Evolutionary conservation across 2,329 filamentous ascomycete species (phyloP).

Genomic region (Fusarium sp.): DNA sequence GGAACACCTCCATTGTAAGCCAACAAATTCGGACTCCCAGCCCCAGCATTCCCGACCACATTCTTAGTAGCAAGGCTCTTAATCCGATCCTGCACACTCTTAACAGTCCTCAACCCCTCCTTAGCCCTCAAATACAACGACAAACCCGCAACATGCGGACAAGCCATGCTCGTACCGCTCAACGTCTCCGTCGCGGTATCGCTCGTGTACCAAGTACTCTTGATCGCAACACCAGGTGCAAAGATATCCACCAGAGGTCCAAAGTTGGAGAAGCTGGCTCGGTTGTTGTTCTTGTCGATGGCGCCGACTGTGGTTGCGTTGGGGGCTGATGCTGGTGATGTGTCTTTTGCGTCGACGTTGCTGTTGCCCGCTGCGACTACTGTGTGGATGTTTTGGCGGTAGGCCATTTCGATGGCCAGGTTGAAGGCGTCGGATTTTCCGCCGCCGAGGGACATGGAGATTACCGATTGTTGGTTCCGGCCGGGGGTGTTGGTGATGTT

Average conservation of each 20-base stretch:
- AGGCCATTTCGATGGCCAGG: constrained; percentile 60
- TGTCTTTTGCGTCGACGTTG: constrained; percentile 53
- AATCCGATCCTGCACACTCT: constrained; percentile 57
- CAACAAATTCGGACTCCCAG: constrained; percentile 58
- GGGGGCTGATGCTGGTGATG: constrained; percentile 62
- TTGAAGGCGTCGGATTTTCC: constrained; percentile 60
- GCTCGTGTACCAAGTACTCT: constrained; percentile 60
- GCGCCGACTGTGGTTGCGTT: constrained; percentile 67
- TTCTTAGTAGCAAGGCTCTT: constrained; percentile 56
- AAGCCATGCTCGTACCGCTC: constrained; percentile 72
- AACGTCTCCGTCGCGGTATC: constrained; percentile 58
- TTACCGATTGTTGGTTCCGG: constrained; percentile 58
- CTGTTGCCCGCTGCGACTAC: constrained; percentile 68
- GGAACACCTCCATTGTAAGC: constrained; percentile 59
- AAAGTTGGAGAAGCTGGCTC: constrained; percentile 63
- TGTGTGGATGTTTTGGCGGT: constrained; percentile 60
- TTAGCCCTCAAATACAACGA: constrained; percentile 61
- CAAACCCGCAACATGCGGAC: constrained; percentile 71
- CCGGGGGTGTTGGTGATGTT: constrained; percentile 55
- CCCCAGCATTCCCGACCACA: constrained; percentile 51
- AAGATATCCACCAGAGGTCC: constrained; percentile 62
- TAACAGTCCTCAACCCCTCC: constrained; percentile 55
- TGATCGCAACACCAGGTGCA: constrained; percentile 61
- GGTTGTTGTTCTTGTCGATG: constrained; percentile 53
- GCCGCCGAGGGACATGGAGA: constrained; percentile 68